Evolutionary conservation across 306 rosid species (phyloP).

Genomic region (Aeschynomene evenia): DNA sequence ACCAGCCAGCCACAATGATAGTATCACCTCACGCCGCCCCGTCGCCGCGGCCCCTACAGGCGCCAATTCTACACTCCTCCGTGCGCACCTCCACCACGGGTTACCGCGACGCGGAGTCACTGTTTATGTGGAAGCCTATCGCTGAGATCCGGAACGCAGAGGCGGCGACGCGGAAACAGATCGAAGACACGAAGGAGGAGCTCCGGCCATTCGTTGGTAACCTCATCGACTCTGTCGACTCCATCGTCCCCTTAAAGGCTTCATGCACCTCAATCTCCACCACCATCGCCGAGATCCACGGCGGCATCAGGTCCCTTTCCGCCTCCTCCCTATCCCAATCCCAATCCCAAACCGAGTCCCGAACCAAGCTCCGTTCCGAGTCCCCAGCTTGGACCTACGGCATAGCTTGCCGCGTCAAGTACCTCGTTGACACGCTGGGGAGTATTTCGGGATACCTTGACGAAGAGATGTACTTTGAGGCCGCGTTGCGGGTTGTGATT

Average conservation of each 20-base stretch:
- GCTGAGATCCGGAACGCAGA: conserved; percentile 84
- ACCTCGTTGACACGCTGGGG: conserved; percentile 87
- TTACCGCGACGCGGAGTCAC: conserved; percentile 72
- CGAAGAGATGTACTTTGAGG: conserved; percentile 90
- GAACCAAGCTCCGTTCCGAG: conserved; percentile 37
- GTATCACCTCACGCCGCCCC: conserved; percentile 25
- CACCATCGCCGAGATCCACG: conserved; percentile 62
- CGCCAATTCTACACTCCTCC: conserved; percentile 26
- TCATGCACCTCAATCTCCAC: conserved; percentile 65
- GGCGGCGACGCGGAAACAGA: conserved; percentile 62
- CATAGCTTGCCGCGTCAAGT: conserved; percentile 88
- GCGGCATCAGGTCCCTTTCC: conserved; percentile 63
- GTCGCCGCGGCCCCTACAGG: conserved; percentile 31
- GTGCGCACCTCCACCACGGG: conserved; percentile 41
- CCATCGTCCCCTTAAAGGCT: conserved; percentile 78
- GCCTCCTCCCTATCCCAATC: conserved; percentile 34
- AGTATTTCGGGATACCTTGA: conserved; percentile 96
- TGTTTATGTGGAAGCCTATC: conserved; percentile 74
- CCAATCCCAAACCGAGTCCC: too few relatives aligned
- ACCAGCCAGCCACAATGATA: conserved; percentile 40
- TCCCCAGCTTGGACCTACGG: conserved; percentile 60
- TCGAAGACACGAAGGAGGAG: conserved; percentile 94
- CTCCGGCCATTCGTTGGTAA: conserved; percentile 95
- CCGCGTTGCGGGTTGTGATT: conserved; percentile 76
- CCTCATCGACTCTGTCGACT: conserved; percentile 94